These are phyloP conservation scores for Tuber magnatum DNA, from an alignment of 495 filamentous ascomycete species.

Conservation along the genomic window DNA sequence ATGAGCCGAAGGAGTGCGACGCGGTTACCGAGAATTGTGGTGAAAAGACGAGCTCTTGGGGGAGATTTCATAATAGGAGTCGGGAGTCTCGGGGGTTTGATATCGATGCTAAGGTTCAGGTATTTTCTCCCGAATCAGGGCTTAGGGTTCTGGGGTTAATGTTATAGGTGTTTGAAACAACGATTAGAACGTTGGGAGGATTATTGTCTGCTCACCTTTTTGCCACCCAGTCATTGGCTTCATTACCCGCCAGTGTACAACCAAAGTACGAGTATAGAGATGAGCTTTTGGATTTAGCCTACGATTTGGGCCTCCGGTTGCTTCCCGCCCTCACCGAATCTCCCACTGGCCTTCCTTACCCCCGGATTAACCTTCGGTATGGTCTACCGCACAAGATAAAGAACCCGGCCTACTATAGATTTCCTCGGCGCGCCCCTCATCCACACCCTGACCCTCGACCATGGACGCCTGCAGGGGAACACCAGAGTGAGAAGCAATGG, in stretches of 20 bases:
- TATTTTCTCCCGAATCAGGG: background rate
- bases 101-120: constrained; percentile 80
- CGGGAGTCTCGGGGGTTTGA: constrained; percentile 69
- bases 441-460: constrained; percentile 36
- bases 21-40: constrained; percentile 65
- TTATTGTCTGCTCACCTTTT: constrained; percentile 90
- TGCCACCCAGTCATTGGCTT: constrained; percentile 60
- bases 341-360: constrained; percentile 85
- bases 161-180: constrained; percentile 86
- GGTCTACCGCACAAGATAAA: constrained; percentile 65
- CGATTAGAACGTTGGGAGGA: constrained; percentile 87
- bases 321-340: constrained; percentile 81
- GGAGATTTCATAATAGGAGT: constrained; percentile 33
- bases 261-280: constrained; percentile 71
- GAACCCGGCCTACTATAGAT: constrained; percentile 38
- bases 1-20: constrained; percentile 58
- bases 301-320: constrained; percentile 72
- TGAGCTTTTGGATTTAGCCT: constrained; percentile 75
- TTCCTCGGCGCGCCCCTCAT: constrained; percentile 56
- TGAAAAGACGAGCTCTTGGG: constrained; percentile 37
- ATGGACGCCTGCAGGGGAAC: constrained; percentile 29
- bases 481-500: constrained; percentile 29
- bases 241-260: constrained; percentile 12
- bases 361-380: constrained; percentile 83
- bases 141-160: background rate